These are phyloP conservation scores for Clitoria ternatea DNA, from an alignment of 306 rosid species.

Conservation along the genomic window DNA sequence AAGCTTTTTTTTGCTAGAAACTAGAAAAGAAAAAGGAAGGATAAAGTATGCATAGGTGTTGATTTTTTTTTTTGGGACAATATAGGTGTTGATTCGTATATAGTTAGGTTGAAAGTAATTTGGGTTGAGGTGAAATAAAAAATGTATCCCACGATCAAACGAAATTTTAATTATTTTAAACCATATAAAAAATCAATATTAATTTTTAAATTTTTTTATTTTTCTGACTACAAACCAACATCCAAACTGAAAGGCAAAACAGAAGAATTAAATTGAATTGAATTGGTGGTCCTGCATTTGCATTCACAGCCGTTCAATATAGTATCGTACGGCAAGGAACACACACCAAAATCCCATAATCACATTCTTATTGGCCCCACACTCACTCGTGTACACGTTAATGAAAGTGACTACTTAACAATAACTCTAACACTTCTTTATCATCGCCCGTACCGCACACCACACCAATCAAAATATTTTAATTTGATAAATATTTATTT, in stretches of 20 bases:
- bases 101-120: no score
- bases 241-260: background rate
- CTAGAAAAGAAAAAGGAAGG: no score
- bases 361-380: slow-evolving; percentile 29
- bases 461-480: background rate
- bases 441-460: background rate
- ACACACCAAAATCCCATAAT: slow-evolving; percentile 15
- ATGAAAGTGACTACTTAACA: slow-evolving; percentile 8
- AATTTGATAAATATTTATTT: no score
- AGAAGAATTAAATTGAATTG: slow-evolving; percentile 6
- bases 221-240: no score
- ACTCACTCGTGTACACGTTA: slow-evolving; percentile 23
- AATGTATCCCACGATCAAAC: no score
- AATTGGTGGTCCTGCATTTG: slow-evolving; percentile 39
- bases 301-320: slow-evolving; percentile 30
- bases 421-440: background rate
- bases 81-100: no score
- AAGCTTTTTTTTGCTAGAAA: no score
- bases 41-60: background rate
- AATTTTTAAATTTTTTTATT: no score
- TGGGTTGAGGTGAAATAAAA: no score
- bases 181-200: no score
- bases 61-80: no score
- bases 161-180: no score
- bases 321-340: slow-evolving; percentile 36